Conservation (phyloP, 306 rosid genomes). For the Quillaja saponaria region DNA sequence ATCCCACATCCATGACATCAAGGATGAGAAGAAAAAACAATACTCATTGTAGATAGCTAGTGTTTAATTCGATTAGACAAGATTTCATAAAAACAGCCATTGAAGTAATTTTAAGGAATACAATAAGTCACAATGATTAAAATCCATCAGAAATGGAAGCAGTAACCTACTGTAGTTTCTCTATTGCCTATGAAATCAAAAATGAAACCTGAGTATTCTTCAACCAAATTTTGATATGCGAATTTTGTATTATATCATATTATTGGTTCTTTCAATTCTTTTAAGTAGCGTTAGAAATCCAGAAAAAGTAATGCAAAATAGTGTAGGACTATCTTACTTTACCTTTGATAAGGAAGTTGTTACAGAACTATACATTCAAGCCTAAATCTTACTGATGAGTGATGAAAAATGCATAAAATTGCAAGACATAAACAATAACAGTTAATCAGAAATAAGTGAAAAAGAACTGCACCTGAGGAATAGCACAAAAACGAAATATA, state of each 20-base stretch:
- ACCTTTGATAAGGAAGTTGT: slow-evolving; percentile 15
- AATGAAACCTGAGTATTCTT: too few species aligned
- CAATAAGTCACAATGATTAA: too few species aligned
- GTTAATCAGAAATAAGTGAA: slow-evolving; percentile 13
- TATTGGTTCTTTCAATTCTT: slow-evolving; percentile 15
- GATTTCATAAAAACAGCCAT: too few species aligned
- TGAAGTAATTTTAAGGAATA: too few species aligned
- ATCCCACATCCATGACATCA: too few species aligned
- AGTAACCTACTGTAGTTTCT: too few species aligned
- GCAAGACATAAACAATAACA: slow-evolving; percentile 22
- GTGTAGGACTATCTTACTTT: slow-evolving; percentile 8
- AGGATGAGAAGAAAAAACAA: too few species aligned
- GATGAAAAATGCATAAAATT: slow-evolving; percentile 14
- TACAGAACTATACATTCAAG: slow-evolving; percentile 15
- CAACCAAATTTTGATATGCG: not conserved
- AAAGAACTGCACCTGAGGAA: slow-evolving; percentile 78
- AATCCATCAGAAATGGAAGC: too few species aligned
- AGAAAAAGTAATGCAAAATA: slow-evolving; percentile 14
- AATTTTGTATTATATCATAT: slow-evolving; percentile 7
- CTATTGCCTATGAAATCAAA: too few species aligned
- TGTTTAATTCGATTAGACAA: too few species aligned
- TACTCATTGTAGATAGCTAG: too few species aligned
- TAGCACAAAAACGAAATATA: slow-evolving; percentile 89
- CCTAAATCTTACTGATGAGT: slow-evolving; percentile 22
- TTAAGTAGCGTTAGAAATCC: slow-evolving; percentile 10